A percentile compares a stretch with the other conserved stretches of the same genome.
phyloP scores from a whole-genome alignment of 169 alveolate species.

The Eimeria falciformis region DNA sequence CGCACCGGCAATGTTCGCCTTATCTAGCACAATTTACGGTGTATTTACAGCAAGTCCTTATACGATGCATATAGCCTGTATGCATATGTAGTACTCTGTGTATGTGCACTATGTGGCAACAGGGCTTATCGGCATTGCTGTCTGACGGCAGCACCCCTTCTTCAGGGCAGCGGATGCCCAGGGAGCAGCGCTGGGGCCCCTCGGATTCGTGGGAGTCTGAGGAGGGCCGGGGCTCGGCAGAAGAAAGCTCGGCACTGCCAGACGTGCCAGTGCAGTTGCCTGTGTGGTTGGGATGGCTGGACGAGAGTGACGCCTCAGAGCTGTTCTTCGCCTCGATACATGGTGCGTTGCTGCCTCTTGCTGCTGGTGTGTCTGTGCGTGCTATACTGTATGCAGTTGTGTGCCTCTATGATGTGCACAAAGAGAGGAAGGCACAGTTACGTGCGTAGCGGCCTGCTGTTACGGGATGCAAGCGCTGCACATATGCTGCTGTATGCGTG shows the following conservation, averaged over 20 bases:
- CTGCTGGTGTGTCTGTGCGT: too few relatives aligned
- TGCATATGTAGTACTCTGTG: not conserved
- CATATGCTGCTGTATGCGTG: not conserved
- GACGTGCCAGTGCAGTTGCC: constrained; percentile 52
- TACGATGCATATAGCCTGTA: too few relatives aligned
- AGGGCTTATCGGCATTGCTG: constrained; percentile 19
- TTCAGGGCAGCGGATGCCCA: not conserved
- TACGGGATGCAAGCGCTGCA: not conserved
- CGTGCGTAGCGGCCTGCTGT: not conserved
- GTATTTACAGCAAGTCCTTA: too few relatives aligned
- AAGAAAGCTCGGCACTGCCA: not conserved
- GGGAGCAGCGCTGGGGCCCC: constrained; percentile 20
- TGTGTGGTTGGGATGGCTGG: constrained; percentile 91
- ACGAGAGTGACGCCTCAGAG: constrained; percentile 91
- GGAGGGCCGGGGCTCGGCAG: constrained; percentile 12
- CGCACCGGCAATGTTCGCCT: not conserved
- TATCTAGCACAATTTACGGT: too few relatives aligned
- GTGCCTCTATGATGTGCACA: not conserved
- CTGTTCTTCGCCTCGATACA: constrained; percentile 95
- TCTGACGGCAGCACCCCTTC: not conserved
- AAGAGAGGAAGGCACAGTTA: not conserved
- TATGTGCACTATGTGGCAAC: not conserved
- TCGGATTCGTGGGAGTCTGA: not conserved
- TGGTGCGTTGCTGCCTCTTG: constrained; percentile 58
- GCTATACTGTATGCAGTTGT: too few relatives aligned